These are phyloP conservation scores for Aspergillus chevalieri DNA, from an alignment of 2,329 filamentous ascomycete species.

Conservation along the genomic window DNA sequence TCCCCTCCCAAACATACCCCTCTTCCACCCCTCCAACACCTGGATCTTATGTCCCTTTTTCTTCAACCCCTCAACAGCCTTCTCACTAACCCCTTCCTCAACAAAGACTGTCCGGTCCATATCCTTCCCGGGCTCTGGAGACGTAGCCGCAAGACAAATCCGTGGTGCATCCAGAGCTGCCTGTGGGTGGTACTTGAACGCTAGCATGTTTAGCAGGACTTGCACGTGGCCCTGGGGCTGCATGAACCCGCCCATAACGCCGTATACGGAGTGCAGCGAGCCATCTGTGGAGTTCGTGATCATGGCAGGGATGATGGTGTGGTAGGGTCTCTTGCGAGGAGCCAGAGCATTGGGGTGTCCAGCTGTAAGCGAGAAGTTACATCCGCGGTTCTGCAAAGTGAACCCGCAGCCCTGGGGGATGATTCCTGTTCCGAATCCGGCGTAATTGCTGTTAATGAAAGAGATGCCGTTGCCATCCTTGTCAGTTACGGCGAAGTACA, in stretches of 20 bases:
- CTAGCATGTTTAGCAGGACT: slow-evolving; percentile 80
- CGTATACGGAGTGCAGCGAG: slow-evolving; percentile 76
- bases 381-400: slow-evolving; percentile 86
- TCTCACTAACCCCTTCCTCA: slow-evolving; percentile 71
- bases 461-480: slow-evolving; percentile 79
- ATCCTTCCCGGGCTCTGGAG: slow-evolving; percentile 55
- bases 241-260: slow-evolving; percentile 98
- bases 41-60: slow-evolving; percentile 67
- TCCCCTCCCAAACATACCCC: slow-evolving; percentile 73
- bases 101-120: slow-evolving; percentile 64
- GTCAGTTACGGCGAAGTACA: slow-evolving; percentile 87
- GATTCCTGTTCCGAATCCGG: slow-evolving; percentile 76
- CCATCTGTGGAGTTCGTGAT: slow-evolving; percentile 71
- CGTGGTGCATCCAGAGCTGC: slow-evolving; percentile 83
- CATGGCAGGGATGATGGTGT: slow-evolving; percentile 93
- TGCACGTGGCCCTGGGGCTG: slow-evolving; percentile 96
- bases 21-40: slow-evolving; percentile 58
- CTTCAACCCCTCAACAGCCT: slow-evolving; percentile 61
- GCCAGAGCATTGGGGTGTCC: slow-evolving; percentile 74
- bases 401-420: slow-evolving; percentile 83
- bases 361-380: slow-evolving; percentile 67
- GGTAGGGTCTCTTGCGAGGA: slow-evolving; percentile 83
- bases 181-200: slow-evolving; percentile 76
- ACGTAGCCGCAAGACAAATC: slow-evolving; percentile 76
- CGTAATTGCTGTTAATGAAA: slow-evolving; percentile 95